Evolutionary conservation across 1,139 yeast species (phyloP), one percentile per base, ranked within the genome.

Genomic region (Pichia sp.): DNA sequence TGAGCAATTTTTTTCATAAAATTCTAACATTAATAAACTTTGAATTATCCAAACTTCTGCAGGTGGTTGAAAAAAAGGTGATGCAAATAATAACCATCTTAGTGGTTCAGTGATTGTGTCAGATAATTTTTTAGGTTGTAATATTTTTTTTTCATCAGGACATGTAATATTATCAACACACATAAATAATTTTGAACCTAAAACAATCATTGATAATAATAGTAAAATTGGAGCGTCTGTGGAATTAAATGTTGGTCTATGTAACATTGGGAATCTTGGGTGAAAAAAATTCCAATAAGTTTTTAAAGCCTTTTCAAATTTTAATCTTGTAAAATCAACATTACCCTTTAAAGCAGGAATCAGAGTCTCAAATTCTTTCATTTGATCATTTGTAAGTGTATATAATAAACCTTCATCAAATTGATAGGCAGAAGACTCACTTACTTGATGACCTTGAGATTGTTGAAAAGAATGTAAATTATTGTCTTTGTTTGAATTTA

Each of bases 1-100:
- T 0, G 77, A 60, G 54, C 80, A 75, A 41, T 81, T 72, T 59
- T 84, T 82, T 56, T 86, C 95, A 55, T 74, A 78, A 57, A 76
- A 73, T 57, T 83, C 90, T 31, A 84, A 61, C 45, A 84, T 57
- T 43, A 80, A 65, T 41, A 84, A 65, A 40, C 83, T 70, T 56
- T 83, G 92, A 39, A 83, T 68, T 3, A 83, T 74, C 83, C 87
- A 82, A 7, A 81, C 66, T 49, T 72, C 68, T 1, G 82, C 79
- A 2, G 82, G 81, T 3, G 73, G 69, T 49, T 71, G 72, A 54
- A 80, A 78, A 48, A 79, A 85, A 9, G 71, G 70, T 39, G 76
- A 73, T 27, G 79, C 73, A 55, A 82, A 80, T 8, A 82, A 71
- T 40, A 71, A 65, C 74, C 80, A 80, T 41, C 94, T 62, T 25